Conservation (phyloP, 169 alveolate genomes). For the Neospora caninum region DNA sequence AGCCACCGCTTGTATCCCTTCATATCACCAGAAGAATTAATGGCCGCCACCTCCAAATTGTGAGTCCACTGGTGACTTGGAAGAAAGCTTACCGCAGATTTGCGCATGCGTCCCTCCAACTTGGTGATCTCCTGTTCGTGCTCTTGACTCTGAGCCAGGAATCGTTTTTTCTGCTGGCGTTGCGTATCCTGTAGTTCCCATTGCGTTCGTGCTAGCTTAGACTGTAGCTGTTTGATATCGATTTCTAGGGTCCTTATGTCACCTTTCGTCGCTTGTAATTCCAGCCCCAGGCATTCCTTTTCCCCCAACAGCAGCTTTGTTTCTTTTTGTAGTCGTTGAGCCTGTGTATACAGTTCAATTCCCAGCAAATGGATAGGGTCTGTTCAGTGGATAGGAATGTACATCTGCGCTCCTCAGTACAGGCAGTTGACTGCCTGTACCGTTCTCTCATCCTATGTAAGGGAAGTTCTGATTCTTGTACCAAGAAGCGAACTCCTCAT, state of each 20-base stretch:
- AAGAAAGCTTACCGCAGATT: background rate
- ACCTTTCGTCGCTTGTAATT: background rate
- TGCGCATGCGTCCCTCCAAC: slow-evolving; percentile 14
- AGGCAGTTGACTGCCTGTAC: no score
- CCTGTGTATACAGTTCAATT: background rate
- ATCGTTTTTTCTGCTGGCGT: background rate
- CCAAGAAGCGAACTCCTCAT: no score
- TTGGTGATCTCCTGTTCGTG: background rate
- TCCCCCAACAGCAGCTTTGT: background rate
- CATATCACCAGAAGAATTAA: background rate
- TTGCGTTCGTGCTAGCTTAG: background rate
- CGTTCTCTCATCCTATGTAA: no score
- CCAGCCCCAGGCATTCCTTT: background rate
- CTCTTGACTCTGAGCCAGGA: slow-evolving; percentile 34
- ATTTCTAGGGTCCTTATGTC: background rate
- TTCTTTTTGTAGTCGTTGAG: background rate
- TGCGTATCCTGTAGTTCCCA: slow-evolving; percentile 11
- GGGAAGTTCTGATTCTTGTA: no score
- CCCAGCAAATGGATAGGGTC: background rate
- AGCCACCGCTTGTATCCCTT: no score
- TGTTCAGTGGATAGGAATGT: no score
- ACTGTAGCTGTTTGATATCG: background rate
- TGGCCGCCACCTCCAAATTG: background rate
- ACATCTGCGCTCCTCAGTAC: no score
- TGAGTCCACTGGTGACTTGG: background rate